A percentile compares a stretch with the other conserved stretches of the same genome.
phyloP scores from a whole-genome alignment of 2,329 filamentous ascomycete genomes.

The Sporothrix variecibatus region DNA sequence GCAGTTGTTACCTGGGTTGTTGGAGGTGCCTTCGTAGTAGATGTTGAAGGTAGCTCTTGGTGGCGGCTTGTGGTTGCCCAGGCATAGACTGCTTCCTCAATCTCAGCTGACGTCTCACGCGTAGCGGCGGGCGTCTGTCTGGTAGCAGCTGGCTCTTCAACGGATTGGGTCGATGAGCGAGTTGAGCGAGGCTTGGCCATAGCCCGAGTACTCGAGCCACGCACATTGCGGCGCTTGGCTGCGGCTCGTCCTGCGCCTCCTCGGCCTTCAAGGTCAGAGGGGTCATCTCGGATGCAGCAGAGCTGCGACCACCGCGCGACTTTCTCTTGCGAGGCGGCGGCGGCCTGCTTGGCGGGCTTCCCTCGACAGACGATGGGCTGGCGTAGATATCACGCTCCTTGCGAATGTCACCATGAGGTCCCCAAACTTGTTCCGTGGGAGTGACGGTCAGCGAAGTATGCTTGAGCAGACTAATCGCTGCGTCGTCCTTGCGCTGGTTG shows the following conservation, averaged over 20 bases:
- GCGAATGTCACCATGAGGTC: conserved; percentile 52
- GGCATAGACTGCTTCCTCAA: conserved; percentile 19
- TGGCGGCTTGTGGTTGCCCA: neutral
- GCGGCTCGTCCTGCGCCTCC: neutral
- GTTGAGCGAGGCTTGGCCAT: neutral
- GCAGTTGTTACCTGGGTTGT: conserved; percentile 22
- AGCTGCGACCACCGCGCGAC: neutral
- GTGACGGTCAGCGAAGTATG: conserved; percentile 64
- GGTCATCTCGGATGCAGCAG: neutral
- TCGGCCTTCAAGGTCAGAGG: neutral
- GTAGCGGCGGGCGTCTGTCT: neutral
- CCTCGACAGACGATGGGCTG: conserved; percentile 58
- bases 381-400: conserved; percentile 62
- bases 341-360: conserved; percentile 48
- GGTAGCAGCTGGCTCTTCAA: neutral
- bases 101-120: neutral
- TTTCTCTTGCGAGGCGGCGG: conserved; percentile 30
- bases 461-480: conserved; percentile 68
- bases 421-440: conserved; percentile 66
- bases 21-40: conserved; percentile 25
- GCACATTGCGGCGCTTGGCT: neutral
- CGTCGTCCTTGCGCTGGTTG: conserved; percentile 76
- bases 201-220: neutral
- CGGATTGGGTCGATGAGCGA: neutral
- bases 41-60: conserved; percentile 21